A percentile compares a stretch with the other conserved stretches of the same genome.
Evolutionary conservation across 2,329 filamentous ascomycete genomes (phyloP).

Genomic region (Rutstroemia sp.): DNA sequence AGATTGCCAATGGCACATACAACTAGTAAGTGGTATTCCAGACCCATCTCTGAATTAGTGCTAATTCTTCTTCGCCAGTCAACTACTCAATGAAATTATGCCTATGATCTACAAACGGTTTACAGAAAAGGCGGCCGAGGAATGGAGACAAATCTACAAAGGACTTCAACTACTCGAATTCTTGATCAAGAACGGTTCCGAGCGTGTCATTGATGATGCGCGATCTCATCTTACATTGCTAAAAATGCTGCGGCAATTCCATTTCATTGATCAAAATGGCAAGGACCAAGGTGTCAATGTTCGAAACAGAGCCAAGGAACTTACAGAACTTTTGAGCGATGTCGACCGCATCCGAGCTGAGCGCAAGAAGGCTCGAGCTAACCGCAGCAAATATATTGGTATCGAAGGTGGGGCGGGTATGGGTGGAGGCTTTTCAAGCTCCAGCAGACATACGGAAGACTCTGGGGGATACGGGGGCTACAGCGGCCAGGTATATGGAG

Average conservation of each 20-base stretch:
- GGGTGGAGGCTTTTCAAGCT: constrained; percentile 45
- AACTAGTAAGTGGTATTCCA: constrained; percentile 68
- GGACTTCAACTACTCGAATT: constrained; percentile 93
- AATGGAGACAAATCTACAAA: constrained; percentile 99
- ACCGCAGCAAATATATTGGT: constrained; percentile 91
- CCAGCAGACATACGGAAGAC: constrained; percentile 60
- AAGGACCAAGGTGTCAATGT: constrained; percentile 99
- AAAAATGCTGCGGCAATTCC: constrained; percentile 98
- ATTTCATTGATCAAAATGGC: constrained; percentile 91
- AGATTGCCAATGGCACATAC: constrained; percentile 95
- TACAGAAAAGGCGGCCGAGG: constrained; percentile 94
- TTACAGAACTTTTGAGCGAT: constrained; percentile 87
- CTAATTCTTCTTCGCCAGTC: constrained; percentile 45
- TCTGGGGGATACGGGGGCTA: constrained; percentile 67
- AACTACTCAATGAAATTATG: constrained; percentile 98
- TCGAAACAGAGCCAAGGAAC: constrained; percentile 89
- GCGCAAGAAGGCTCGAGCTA: constrained; percentile 83
- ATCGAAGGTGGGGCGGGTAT: constrained; percentile 73
- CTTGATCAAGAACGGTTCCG: constrained; percentile 95
- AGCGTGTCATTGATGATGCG: constrained; percentile 94
- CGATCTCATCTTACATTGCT: constrained; percentile 89
- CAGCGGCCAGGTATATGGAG: constrained; percentile 78
- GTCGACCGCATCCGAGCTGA: constrained; percentile 78
- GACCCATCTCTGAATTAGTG: neutral
- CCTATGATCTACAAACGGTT: constrained; percentile 99